A percentile compares a stretch with the other conserved stretches of the same genome.
Evolutionary conservation across 2,329 filamentous ascomycete genomes (phyloP).

Genomic region (Biscogniauxia sp.): DNA sequence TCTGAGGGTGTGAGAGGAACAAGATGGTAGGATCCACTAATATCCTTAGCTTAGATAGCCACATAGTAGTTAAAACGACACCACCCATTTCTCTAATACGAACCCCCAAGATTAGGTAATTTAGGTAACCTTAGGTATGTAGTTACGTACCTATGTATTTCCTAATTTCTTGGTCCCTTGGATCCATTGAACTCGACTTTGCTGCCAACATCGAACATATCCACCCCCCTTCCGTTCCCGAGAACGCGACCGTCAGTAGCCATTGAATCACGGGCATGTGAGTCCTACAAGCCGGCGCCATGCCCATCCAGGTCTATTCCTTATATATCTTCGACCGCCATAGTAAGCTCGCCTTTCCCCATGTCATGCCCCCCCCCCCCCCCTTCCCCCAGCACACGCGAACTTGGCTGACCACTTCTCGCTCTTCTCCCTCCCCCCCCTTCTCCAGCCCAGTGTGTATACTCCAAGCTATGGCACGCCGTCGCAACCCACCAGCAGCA

Average conservation of each 20-base stretch:
- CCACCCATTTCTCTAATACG: too few species aligned
- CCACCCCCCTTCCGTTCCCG: background rate
- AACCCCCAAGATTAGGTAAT: background rate
- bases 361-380: too few species aligned
- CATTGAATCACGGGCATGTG: slow-evolving; percentile 24
- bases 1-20: too few species aligned
- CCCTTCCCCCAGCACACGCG: too few species aligned
- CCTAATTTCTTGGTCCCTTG: too few species aligned
- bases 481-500: background rate
- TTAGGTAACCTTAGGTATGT: background rate
- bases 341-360: slow-evolving; percentile 58
- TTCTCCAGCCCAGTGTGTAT: background rate
- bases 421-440: background rate
- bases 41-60: too few species aligned
- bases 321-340: slow-evolving; percentile 99
- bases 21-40: too few species aligned
- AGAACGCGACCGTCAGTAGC: background rate
- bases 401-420: background rate
- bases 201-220: too few species aligned
- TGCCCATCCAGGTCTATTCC: slow-evolving; percentile 80
- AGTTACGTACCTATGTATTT: too few species aligned
- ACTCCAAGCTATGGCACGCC: background rate
- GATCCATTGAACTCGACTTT: too few species aligned
- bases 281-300: slow-evolving; percentile 41
- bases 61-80: too few species aligned